Evolutionary conservation across 2,329 filamentous ascomycete genomes (phyloP).

Genomic region (Pseudogymnoascus sp.): DNA sequence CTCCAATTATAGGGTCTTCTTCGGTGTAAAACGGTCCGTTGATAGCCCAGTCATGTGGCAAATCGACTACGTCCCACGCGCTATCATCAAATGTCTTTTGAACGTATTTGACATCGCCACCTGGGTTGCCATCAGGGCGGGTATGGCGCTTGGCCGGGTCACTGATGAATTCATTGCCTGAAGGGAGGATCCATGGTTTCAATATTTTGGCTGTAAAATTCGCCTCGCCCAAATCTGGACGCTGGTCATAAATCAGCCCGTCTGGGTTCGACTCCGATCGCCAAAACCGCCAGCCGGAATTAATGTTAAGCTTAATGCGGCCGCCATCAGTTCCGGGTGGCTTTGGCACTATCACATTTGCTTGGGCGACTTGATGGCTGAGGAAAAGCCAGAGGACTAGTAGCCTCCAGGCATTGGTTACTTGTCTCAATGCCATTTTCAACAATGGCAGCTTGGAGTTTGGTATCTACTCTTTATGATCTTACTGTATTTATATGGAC

Average conservation of each 20-base stretch:
- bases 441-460: neutral
- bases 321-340: neutral
- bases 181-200: slow-evolving; percentile 37
- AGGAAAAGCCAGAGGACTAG: neutral
- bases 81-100: slow-evolving; percentile 34
- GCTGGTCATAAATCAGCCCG: slow-evolving; percentile 28
- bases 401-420: neutral
- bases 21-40: slow-evolving; percentile 37
- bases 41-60: slow-evolving; percentile 46
- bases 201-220: slow-evolving; percentile 19
- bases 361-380: neutral
- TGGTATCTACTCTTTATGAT: neutral
- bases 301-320: slow-evolving; percentile 14
- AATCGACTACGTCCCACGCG: slow-evolving; percentile 35
- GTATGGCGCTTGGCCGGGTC: slow-evolving; percentile 26
- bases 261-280: slow-evolving; percentile 33
- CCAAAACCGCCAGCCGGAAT: slow-evolving; percentile 33
- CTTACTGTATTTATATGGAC: neutral
- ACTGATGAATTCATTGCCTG: slow-evolving; percentile 35
- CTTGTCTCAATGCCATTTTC: slow-evolving; percentile 1
- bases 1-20: slow-evolving; percentile 25
- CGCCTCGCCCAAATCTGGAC: neutral
- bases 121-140: slow-evolving; percentile 26
- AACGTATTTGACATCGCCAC: slow-evolving; percentile 28
- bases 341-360: neutral